Base-by-base conservation (phyloP, 176 grass and related monocot genomes). In the Musa acuminata region DNA sequence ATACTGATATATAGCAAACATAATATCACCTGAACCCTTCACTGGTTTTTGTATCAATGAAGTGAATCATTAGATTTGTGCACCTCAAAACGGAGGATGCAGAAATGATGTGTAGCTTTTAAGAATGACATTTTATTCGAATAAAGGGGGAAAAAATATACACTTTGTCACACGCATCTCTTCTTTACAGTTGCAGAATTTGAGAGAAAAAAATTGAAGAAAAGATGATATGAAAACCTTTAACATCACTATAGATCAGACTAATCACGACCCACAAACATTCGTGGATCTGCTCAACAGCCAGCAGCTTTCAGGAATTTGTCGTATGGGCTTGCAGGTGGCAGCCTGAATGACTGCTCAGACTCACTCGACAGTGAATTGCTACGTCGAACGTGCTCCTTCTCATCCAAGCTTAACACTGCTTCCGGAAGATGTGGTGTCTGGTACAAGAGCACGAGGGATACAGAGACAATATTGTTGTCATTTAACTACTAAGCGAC, bases 231-330 rank as follows among this genome's bases (percentile, higher is more conserved):
- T 69, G 16, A 14, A 69, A 27, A 50, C 14, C 2, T 23, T 49
- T 49, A 19, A n/a, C 14, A 13, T 43, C 35, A 43, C 35, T 43
- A 43, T 43, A 43, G 14, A 43, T 69, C 19, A 69, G 27, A 49
- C 5, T 49, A 19, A 43, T 69, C 13, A 43, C 29, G 19, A 6
- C 35, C 13, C 13, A 16, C 43, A 49, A 49, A 13, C 10, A 17
- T 9, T 43, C 13, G 29, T 10, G 66, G 13, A 10, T 49, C 35
- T 2, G 1, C 66, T 84, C 88, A 94, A 70, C 86, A 82, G 68
- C 95, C 95, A 75, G 91, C 95, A 69, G 95, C 95, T 87, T 91
- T 94, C 76, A 99, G 72, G 77, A 99, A 99, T 72, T 94, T 94
- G 82, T 99, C 95, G 16, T 91, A 99, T 3, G 95, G 95, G 78